Percentiles rank a stretch among this genome's conserved stretches.
These are phyloP conservation scores for Candida mesenterica DNA, from an alignment of 1,139 yeast species.

Conservation along the genomic window DNA sequence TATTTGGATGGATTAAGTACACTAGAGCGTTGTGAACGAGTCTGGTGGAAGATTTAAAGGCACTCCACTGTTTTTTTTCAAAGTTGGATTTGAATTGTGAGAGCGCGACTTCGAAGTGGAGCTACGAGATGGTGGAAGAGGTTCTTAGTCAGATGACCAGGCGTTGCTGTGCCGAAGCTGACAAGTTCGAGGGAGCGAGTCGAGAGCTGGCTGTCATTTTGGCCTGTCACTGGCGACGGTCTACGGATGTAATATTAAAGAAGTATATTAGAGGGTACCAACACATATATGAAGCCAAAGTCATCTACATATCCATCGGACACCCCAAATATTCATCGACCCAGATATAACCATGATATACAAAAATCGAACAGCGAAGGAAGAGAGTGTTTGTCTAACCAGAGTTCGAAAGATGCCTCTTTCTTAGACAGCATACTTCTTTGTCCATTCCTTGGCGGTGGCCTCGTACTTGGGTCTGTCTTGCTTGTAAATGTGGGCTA, in stretches of 20 bases:
- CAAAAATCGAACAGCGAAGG: background rate
- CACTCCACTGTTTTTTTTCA: background rate
- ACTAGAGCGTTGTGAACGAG: background rate
- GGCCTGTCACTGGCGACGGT: too few species aligned
- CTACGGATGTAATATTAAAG: background rate
- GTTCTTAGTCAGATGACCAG: too few species aligned
- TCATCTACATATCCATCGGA: background rate
- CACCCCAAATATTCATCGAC: background rate
- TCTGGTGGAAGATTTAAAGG: background rate
- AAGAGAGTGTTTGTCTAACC: background rate
- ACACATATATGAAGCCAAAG: background rate
- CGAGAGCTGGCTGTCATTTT: too few species aligned
- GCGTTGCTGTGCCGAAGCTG: too few species aligned
- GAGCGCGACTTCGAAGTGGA: too few species aligned
- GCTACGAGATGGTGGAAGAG: too few species aligned
- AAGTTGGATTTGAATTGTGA: background rate
- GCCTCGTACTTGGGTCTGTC: constrained; percentile 94
- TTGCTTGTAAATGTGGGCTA: constrained; percentile 94
- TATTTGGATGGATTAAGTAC: background rate
- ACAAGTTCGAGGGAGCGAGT: too few species aligned
- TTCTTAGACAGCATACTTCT: constrained; percentile 91
- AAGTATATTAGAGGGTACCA: constrained; percentile 1
- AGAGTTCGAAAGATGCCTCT: background rate
- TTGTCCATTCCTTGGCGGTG: constrained; percentile 98
- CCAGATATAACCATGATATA: constrained; percentile 1